Conservation (phyloP, 179 eudicot species). For the Vitellaria paradoxa region DNA sequence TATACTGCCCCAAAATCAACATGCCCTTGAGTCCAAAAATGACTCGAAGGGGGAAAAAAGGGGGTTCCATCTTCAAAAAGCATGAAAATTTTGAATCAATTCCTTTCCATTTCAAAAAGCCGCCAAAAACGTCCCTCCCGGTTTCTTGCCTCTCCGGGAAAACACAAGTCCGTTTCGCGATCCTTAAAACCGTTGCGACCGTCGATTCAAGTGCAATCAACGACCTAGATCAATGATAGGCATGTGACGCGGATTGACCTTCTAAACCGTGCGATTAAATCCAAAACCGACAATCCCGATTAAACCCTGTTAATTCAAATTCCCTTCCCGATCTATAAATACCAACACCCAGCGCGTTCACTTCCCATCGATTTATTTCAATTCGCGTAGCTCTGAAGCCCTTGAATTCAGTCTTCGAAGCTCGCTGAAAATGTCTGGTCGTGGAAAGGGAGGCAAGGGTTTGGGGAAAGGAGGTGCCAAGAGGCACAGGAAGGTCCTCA, state of each 20-base stretch:
- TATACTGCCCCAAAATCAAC: too few relatives aligned
- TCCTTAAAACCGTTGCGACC: neutral
- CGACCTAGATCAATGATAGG: neutral
- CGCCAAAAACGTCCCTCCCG: neutral
- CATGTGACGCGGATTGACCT: neutral
- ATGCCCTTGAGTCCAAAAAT: too few relatives aligned
- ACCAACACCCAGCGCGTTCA: neutral
- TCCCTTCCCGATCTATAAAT: neutral
- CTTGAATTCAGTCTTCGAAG: neutral
- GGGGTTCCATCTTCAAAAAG: too few relatives aligned
- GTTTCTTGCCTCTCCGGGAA: neutral
- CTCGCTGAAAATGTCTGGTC: slow-evolving; percentile 23
- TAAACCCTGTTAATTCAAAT: neutral
- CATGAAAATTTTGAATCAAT: neutral
- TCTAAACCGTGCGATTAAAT: slow-evolving; percentile 4
- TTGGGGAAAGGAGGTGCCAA: slow-evolving; percentile 43
- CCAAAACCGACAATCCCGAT: neutral
- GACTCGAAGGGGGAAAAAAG: too few relatives aligned
- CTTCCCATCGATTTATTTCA: too few relatives aligned
- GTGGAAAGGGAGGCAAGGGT: slow-evolving; percentile 39
- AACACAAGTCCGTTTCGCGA: neutral
- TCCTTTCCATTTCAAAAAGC: too few relatives aligned
- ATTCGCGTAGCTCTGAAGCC: neutral
- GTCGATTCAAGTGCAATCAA: slow-evolving; percentile 2
- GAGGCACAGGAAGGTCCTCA: slow-evolving; percentile 33